Evolutionary conservation across 1,284 basidiomycete species (phyloP), one percentile per base, ranked within the genome.

Genomic region (Cryptococcus sp.): DNA sequence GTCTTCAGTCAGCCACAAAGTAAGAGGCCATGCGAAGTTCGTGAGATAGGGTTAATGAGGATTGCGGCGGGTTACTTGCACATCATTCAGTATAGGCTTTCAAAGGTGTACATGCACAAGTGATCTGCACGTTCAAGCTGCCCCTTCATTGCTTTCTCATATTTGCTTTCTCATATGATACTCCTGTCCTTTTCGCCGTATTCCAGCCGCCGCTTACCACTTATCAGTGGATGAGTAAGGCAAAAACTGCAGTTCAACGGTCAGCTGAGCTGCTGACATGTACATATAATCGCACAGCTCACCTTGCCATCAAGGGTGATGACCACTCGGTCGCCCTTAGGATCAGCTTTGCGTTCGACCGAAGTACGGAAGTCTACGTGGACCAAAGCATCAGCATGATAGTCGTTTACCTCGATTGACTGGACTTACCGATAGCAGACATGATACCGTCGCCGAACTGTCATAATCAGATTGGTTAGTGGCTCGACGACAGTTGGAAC

Each of bases 401-500:
- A 8, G 13, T 1, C 20, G 16, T 8, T 16, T 27, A 50, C 19
- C 31, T 17, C 20, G 20, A 23, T 2, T 17, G 17, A 7, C 11
- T 3, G 11, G 19, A 27, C 65, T 54, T 41, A 71, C 68, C 89
- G 61, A 93, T 93, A 83, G 93, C 90, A 19, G 87, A 89, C 89
- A 92, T 91, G 68, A 93, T 93, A 4, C 91, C 90, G 72, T 93
- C 91, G 4, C 91, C 91, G 65, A 92, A 93, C 88, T 90, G 56
- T 15, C 25, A 10, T 35, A 2, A 13, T 13, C 31, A 35, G 4
- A 2, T 5, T 8, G 13, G 8, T 10, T 35, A 35, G 31, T 35
- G 13, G 7, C 31, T 15, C 16, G 16, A 27, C 22, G n/a, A 20
- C 20, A 39, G 10, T 19, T 3, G 15, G 11, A 35, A 35, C 16